phyloP scores from a whole-genome alignment of 495 filamentous ascomycete genomes.

The Mytilinidion resinicola region DNA sequence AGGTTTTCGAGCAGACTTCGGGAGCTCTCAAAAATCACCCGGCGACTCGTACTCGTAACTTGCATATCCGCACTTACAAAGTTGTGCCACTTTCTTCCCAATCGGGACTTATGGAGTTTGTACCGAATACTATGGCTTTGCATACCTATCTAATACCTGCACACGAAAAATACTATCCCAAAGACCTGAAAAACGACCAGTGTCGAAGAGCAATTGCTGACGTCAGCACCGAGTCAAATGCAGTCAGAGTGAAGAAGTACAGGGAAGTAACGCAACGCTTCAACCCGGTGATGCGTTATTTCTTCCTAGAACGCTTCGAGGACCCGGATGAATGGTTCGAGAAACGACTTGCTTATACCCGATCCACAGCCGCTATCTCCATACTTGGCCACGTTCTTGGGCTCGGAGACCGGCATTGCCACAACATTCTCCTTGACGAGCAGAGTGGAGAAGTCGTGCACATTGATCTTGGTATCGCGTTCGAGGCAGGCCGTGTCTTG shows the following conservation, averaged over 20 bases:
- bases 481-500: conserved; percentile 88
- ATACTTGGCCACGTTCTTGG: conserved; percentile 91
- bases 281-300: conserved; percentile 90
- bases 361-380: conserved; percentile 88
- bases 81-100: conserved; percentile 78
- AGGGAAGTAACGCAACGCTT: conserved; percentile 70
- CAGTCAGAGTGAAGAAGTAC: conserved; percentile 66
- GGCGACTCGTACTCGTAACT: conserved; percentile 76
- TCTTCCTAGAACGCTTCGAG: conserved; percentile 91
- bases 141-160: conserved; percentile 88
- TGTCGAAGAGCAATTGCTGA: conserved; percentile 74
- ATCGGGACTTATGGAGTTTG: conserved; percentile 95
- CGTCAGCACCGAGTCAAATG: conserved; percentile 59
- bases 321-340: conserved; percentile 96
- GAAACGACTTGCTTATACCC: conserved; percentile 77
- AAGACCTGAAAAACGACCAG: conserved; percentile 64
- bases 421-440: conserved; percentile 91
- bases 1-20: conserved; percentile 95
- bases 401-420: conserved; percentile 90
- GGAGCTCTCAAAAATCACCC: conserved; percentile 78
- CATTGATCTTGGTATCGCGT: conserved; percentile 93
- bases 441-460: conserved; percentile 90
- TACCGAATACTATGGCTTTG: conserved; percentile 82
- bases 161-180: conserved; percentile 78
- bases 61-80: conserved; percentile 91